Evolutionary conservation across 2,329 filamentous ascomycete species (phyloP).

Genomic region (Fusarium sp.): DNA sequence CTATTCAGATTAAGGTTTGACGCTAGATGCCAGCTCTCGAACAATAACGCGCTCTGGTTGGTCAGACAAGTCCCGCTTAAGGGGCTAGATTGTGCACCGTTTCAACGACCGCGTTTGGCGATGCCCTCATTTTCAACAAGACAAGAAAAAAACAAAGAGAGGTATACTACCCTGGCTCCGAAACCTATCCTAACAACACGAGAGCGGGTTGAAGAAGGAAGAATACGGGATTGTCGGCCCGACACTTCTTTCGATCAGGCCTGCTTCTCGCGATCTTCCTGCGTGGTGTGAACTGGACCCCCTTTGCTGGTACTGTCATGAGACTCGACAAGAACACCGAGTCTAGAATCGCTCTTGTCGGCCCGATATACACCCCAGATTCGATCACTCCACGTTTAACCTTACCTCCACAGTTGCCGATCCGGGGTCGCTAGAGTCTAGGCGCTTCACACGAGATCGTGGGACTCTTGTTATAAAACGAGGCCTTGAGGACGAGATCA

Average conservation of each 20-base stretch:
- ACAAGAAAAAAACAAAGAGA: not conserved
- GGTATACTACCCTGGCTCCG: not conserved
- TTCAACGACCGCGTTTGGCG: not conserved
- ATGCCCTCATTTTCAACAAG: not conserved
- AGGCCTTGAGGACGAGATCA: not conserved
- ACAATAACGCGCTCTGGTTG: not conserved
- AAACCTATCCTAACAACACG: not conserved
- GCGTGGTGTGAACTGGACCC: not conserved
- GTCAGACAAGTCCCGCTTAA: not conserved
- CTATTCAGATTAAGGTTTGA: not conserved
- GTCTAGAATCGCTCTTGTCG: not conserved
- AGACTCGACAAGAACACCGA: not conserved
- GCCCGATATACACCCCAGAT: not conserved
- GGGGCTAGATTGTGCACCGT: not conserved
- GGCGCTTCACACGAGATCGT: not conserved
- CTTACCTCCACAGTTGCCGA: not conserved
- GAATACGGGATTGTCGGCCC: not conserved
- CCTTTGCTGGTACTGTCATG: not conserved
- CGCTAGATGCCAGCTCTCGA: not conserved
- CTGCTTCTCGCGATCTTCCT: not conserved
- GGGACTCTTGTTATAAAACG: not conserved
- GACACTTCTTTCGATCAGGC: not conserved
- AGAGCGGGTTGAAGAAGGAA: not conserved
- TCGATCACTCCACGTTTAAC: not conserved
- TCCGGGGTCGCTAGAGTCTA: not conserved